Conservation (phyloP, 2,329 filamentous ascomycete genomes). For the Epichloe gansuensis region DNA sequence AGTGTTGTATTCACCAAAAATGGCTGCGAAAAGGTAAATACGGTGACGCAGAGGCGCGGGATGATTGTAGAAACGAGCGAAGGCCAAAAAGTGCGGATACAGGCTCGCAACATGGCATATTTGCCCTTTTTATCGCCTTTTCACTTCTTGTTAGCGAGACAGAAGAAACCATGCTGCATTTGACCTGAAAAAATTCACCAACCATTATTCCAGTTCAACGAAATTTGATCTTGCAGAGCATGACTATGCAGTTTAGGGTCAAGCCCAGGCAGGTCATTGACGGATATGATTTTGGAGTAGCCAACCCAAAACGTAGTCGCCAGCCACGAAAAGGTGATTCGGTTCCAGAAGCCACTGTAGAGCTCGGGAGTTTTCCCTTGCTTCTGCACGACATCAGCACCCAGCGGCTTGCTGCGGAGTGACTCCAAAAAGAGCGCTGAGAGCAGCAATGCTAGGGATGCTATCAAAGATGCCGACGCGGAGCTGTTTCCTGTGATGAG, state of each 20-base stretch:
- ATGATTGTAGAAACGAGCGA: constrained; percentile 17
- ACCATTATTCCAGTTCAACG: too few relatives aligned
- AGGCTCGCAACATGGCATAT: constrained; percentile 2
- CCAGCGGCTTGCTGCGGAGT: too few relatives aligned
- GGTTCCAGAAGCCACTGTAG: constrained; percentile 1
- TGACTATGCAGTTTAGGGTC: background rate
- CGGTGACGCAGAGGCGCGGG: constrained; percentile 20
- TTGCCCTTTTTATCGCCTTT: constrained; percentile 1
- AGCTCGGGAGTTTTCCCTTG: background rate
- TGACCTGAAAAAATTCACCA: too few relatives aligned
- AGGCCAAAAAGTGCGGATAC: constrained; percentile 7
- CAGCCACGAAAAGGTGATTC: background rate
- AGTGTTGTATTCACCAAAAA: constrained; percentile 29
- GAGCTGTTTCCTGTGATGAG: constrained; percentile 1
- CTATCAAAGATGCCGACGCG: too few relatives aligned
- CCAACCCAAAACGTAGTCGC: background rate
- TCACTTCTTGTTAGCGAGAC: too few relatives aligned
- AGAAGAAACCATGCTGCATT: background rate
- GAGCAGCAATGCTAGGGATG: too few relatives aligned
- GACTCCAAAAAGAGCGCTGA: too few relatives aligned
- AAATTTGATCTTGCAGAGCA: constrained; percentile 7
- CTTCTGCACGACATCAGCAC: too few relatives aligned
- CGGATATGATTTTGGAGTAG: background rate
- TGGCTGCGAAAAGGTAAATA: constrained; percentile 24
- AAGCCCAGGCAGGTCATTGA: background rate